These are phyloP conservation scores for Seiridium cupressi DNA, from an alignment of 2,329 filamentous ascomycete species.

Conservation along the genomic window DNA sequence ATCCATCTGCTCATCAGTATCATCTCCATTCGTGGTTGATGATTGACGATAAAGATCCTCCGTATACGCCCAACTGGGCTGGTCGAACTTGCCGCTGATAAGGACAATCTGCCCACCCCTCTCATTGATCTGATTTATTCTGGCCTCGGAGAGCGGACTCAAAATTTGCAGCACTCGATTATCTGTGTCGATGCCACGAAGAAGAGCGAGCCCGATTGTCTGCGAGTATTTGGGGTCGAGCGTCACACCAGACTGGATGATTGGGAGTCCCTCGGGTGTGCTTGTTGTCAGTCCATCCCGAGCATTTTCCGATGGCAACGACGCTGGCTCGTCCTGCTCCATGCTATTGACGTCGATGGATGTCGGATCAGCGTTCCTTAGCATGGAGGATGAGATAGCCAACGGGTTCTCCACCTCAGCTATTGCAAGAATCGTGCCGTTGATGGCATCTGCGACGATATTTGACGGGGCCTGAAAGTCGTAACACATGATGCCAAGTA, in stretches of 20 bases:
- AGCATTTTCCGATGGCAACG: slow-evolving; percentile 10
- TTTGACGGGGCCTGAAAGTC: slow-evolving; percentile 60
- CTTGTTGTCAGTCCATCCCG: slow-evolving; percentile 31
- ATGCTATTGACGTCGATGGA: slow-evolving; percentile 16
- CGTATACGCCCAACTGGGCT: slow-evolving; percentile 67
- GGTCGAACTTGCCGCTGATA: slow-evolving; percentile 66
- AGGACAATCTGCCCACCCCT: slow-evolving; percentile 55
- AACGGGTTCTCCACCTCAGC: slow-evolving; percentile 56
- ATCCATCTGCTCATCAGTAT: slow-evolving; percentile 24
- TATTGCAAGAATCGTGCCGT: slow-evolving; percentile 68
- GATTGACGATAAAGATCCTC: slow-evolving; percentile 52
- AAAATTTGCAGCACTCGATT: slow-evolving; percentile 60
- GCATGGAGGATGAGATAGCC: slow-evolving; percentile 39
- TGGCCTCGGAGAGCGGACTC: slow-evolving; percentile 51
- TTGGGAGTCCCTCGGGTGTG: slow-evolving; percentile 57
- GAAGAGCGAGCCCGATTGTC: slow-evolving; percentile 62
- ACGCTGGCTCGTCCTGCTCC: slow-evolving; percentile 18
- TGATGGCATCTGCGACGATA: slow-evolving; percentile 63
- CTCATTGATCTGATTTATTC: slow-evolving; percentile 37
- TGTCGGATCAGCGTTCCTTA: slow-evolving; percentile 8
- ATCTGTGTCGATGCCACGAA: slow-evolving; percentile 65
- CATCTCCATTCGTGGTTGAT: slow-evolving; percentile 17
- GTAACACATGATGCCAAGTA: slow-evolving; percentile 67
- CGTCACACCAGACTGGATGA: slow-evolving; percentile 56
- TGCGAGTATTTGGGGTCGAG: slow-evolving; percentile 60